These are phyloP conservation scores for Fomitopsis palustris DNA, from an alignment of 1,284 basidiomycete species.

Conservation along the genomic window DNA sequence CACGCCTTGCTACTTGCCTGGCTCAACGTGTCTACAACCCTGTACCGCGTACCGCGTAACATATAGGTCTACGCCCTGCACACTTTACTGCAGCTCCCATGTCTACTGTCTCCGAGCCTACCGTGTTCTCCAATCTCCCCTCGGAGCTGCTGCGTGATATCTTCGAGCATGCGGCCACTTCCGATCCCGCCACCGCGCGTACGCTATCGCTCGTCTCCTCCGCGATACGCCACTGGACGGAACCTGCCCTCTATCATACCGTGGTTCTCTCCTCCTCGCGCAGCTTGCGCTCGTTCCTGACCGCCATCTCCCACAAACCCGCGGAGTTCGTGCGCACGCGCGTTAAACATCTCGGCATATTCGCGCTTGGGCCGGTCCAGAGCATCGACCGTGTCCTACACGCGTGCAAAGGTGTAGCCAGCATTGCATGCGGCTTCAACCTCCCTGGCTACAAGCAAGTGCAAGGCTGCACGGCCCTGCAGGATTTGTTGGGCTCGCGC, in stretches of 20 bases:
- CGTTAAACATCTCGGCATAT: slow-evolving; percentile 29
- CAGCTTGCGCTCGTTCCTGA: slow-evolving; percentile 30
- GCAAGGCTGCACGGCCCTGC: slow-evolving; percentile 17
- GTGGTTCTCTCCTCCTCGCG: slow-evolving; percentile 34
- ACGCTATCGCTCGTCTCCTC: slow-evolving; percentile 34
- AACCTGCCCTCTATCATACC: slow-evolving; percentile 36
- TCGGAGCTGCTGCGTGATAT: slow-evolving; percentile 34
- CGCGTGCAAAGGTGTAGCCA: slow-evolving; percentile 29
- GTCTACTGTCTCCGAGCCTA: slow-evolving; percentile 10
- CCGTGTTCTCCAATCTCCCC: slow-evolving; percentile 31
- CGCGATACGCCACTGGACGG: slow-evolving; percentile 30
- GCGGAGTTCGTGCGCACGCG: slow-evolving; percentile 20
- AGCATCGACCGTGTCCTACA: slow-evolving; percentile 31
- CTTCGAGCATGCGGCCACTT: slow-evolving; percentile 32
- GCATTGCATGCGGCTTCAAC: slow-evolving; percentile 38
- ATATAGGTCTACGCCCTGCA: background rate
- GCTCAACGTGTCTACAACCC: slow-evolving; percentile 3
- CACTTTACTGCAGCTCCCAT: background rate
- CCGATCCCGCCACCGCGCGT: slow-evolving; percentile 27
- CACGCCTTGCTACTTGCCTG: slow-evolving; percentile 10
- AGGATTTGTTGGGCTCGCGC: slow-evolving; percentile 20
- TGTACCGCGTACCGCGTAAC: background rate
- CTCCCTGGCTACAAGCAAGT: slow-evolving; percentile 27
- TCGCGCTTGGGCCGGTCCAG: slow-evolving; percentile 34
- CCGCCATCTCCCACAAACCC: slow-evolving; percentile 27